Base-by-base conservation (phyloP, 2,329 filamentous ascomycete genomes). In the Penicillium vulpinum region DNA sequence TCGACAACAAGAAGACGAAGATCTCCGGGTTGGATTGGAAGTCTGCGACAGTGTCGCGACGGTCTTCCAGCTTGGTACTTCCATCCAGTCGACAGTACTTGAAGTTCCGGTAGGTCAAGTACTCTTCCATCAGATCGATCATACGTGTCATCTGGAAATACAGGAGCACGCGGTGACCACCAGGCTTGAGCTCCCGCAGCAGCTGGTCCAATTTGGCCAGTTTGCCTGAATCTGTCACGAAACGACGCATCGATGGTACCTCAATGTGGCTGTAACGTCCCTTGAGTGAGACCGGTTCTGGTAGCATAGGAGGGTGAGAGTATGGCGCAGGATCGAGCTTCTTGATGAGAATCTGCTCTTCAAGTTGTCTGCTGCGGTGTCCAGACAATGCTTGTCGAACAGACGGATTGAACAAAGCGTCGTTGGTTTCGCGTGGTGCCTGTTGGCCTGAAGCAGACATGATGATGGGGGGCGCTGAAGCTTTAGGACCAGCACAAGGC, bases 71-170 rank as follows among this genome's bases (percentile, higher is more conserved):
- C 75, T 97, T 99, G 41, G 94, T 99, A 18, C 92, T 96, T 71
- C 94, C 94, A 69, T 99, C 94, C 43, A 99, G 83, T 58, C 94
- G 90, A 69, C 93, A 95, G 78, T 97, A 99, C 76, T 96, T 97
- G 87, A 96, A 97, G 78, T 97, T 97, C 73, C 94, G 91, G 79
- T 97, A 97, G 0, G 94, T 97, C 57, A 99, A 82, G 68, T 97
- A 99, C 77, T 99, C 94, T 75, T 99, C 94, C 90, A 97, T 97
- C 59, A 99, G 81, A 73, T 99, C 93, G 71, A 99, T 97, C 94
- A 99, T 99, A 71, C 91, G 90, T 4, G 94, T 99, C 94, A 99
- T 99, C 81, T 99, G 94, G 90, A 99, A 99, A 82, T 99, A 99
- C 21, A 99, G 81, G 52, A 99, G 81, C 22, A 99, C 94, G 70